A percentile compares a stretch with the other conserved stretches of the same genome.
These are phyloP conservation scores for Phlebiopsis flavidoalba DNA, from an alignment of 768 basidiomycete species.

Conservation along the genomic window DNA sequence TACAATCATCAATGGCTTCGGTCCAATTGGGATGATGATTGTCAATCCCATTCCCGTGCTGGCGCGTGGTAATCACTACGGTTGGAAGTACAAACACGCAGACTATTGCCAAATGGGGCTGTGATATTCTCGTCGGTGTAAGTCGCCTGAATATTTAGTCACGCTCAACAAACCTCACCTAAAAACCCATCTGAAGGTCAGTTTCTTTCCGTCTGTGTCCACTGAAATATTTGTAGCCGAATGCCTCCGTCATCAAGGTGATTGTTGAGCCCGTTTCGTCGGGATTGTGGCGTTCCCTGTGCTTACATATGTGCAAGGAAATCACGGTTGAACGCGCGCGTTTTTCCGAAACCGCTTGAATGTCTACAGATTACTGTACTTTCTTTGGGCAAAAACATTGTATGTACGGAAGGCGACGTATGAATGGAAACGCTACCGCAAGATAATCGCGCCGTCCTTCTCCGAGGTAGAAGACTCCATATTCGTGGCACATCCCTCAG, in stretches of 20 bases:
- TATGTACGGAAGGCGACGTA: constrained; percentile 59
- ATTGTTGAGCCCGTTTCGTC: not conserved
- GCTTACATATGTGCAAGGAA: constrained; percentile 32
- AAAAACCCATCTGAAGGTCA: not conserved
- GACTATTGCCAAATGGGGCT: constrained; percentile 18
- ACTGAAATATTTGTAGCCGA: constrained; percentile 13
- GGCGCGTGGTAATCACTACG: constrained; percentile 13
- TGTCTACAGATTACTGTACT: constrained; percentile 37
- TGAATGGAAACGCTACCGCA: constrained; percentile 62
- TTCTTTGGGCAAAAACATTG: constrained; percentile 59
- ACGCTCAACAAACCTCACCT: not conserved
- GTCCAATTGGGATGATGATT: constrained; percentile 13
- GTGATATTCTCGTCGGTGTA: constrained; percentile 21
- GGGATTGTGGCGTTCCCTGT: not conserved
- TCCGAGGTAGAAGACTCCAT: constrained; percentile 40
- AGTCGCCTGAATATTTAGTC: not conserved
- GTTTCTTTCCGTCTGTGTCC: not conserved
- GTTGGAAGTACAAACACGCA: constrained; percentile 17
- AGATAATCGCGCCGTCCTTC: constrained; percentile 63
- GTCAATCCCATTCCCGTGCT: constrained; percentile 12
- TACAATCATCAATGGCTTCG: constrained; percentile 6
- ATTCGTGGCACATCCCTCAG: not conserved
- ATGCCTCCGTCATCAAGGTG: constrained; percentile 12
- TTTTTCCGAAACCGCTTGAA: constrained; percentile 55
- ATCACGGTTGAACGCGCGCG: constrained; percentile 41